Conservation (phyloP, 441 rosid genomes). For the Metrosideros polymorpha region DNA sequence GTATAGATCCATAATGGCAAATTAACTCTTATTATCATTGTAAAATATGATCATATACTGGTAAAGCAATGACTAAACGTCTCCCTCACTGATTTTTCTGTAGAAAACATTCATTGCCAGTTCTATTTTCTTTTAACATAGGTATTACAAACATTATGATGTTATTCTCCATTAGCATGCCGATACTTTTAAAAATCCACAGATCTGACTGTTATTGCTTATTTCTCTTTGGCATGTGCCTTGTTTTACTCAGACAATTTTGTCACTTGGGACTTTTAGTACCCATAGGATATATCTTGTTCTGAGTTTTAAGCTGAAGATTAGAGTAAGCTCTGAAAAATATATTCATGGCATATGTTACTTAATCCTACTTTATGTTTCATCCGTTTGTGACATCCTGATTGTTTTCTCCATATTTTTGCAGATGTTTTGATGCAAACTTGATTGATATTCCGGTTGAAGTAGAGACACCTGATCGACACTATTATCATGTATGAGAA, state of each 20-base stretch:
- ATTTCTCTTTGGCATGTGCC: not conserved
- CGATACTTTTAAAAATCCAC: not conserved
- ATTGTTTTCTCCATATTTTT: not conserved
- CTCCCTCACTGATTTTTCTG: not conserved
- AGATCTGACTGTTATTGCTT: not conserved
- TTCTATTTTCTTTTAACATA: not conserved
- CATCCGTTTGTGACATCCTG: not conserved
- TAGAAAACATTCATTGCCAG: not conserved
- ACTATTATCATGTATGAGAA: conserved; percentile 73
- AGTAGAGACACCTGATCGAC: conserved; percentile 90
- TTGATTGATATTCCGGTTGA: conserved; percentile 82
- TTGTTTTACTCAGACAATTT: not conserved
- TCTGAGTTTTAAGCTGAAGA: not conserved
- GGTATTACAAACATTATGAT: not conserved
- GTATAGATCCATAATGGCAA: not conserved
- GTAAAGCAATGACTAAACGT: not conserved
- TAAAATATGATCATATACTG: not conserved
- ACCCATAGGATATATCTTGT: not conserved
- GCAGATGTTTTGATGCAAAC: conserved; percentile 75
- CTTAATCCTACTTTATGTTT: not conserved
- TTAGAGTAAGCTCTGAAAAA: not conserved
- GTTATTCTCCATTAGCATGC: not conserved
- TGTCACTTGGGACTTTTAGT: not conserved
- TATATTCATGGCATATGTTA: not conserved
- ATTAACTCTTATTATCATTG: not conserved